A percentile compares a stretch with the other conserved stretches of the same genome.
phyloP scores from a whole-genome alignment of 768 basidiomycete species.

The Leccinum aurantiacum region DNA sequence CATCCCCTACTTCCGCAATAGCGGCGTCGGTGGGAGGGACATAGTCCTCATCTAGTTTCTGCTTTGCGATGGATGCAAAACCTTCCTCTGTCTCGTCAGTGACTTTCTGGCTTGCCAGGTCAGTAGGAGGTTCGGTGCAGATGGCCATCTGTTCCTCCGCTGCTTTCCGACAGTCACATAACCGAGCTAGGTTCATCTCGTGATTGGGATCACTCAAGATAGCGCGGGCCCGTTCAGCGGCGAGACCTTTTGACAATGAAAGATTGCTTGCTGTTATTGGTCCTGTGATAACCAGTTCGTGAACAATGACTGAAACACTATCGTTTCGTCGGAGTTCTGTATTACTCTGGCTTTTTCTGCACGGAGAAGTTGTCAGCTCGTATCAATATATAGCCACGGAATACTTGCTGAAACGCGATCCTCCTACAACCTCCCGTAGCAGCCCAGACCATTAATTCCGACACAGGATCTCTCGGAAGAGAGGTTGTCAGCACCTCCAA shows the following conservation, averaged over 20 bases:
- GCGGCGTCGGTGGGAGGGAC: conserved; percentile 8
- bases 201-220: conserved; percentile 49
- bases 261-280: conserved; percentile 60
- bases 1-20: conserved; percentile 21
- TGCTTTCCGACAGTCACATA: conserved; percentile 43
- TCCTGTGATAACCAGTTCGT: conserved; percentile 54
- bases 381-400: background rate
- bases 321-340: conserved; percentile 45
- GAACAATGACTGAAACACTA: conserved; percentile 57
- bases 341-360: conserved; percentile 46
- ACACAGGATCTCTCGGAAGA: conserved; percentile 68
- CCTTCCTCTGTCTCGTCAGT: conserved; percentile 51
- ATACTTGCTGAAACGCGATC: conserved; percentile 46
- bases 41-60: conserved; percentile 30
- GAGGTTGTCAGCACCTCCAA: conserved; percentile 58
- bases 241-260: conserved; percentile 65
- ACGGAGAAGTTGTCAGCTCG: conserved; percentile 1
- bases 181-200: conserved; percentile 41
- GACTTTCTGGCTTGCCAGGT: conserved; percentile 22
- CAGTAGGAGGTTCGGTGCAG: conserved; percentile 15
- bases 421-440: conserved; percentile 56
- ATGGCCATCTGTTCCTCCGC: conserved; percentile 16
- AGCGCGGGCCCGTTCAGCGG: conserved; percentile 59
- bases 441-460: conserved; percentile 68
- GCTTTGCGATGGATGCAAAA: conserved; percentile 45